phyloP scores from a whole-genome alignment of 2,329 filamentous ascomycete genomes.

The Dendrostoma leiphaemia region DNA sequence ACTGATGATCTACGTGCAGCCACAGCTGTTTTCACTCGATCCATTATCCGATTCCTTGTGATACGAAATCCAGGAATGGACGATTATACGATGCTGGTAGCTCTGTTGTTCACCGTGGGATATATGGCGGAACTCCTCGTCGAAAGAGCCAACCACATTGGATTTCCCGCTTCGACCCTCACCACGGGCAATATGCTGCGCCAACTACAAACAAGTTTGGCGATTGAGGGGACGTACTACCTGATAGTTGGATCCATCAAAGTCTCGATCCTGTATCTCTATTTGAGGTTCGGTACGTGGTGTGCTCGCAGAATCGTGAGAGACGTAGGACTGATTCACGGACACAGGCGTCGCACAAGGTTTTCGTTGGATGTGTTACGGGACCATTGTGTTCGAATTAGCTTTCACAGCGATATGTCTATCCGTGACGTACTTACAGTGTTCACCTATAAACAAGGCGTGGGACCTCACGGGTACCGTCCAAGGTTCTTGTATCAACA shows the following conservation, averaged over 20 bases:
- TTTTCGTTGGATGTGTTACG: constrained; percentile 31
- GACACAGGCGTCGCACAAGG: constrained; percentile 21
- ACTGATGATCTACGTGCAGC: constrained; percentile 8
- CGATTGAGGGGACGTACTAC: constrained; percentile 41
- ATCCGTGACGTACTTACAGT: constrained; percentile 38
- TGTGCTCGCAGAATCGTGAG: too few relatives aligned
- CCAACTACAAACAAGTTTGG: constrained; percentile 28
- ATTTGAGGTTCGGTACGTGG: constrained; percentile 41
- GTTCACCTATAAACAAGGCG: constrained; percentile 37
- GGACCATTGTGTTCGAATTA: constrained; percentile 36
- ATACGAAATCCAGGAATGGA: constrained; percentile 23
- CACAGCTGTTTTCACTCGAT: constrained; percentile 21
- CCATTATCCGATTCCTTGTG: constrained; percentile 22
- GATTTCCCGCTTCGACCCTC: constrained; percentile 20
- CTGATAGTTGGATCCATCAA: constrained; percentile 38
- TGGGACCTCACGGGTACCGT: constrained; percentile 36
- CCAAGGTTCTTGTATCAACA: constrained; percentile 37
- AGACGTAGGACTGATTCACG: too few relatives aligned
- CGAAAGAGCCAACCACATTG: constrained; percentile 15
- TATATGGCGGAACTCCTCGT: constrained; percentile 23
- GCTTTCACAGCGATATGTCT: constrained; percentile 40
- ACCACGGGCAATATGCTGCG: constrained; percentile 19
- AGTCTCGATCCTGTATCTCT: constrained; percentile 43
- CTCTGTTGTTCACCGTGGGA: constrained; percentile 22
- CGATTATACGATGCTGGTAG: constrained; percentile 22